Base-by-base conservation (phyloP, 2,329 filamentous ascomycete species). In the Zasmidium angulare region DNA sequence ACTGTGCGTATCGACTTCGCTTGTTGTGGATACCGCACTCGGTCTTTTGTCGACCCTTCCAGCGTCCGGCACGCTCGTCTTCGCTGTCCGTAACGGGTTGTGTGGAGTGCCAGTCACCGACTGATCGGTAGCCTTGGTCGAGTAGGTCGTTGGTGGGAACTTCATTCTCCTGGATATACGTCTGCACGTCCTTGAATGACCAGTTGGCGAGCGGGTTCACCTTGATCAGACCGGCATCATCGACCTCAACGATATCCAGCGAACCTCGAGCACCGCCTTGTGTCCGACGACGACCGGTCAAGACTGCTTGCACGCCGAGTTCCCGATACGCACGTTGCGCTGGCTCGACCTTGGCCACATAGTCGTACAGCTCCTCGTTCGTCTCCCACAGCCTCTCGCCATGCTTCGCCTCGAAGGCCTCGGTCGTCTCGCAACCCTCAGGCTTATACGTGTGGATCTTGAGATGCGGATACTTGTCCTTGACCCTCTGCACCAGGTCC, bases 1-100 rank as follows among this genome's bases (percentile, higher is more conserved):
- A 97, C 77, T 93, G 87, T 11, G 92, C 90, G 72, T 98, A 99
- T 68, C 92, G 88, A 59, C 91, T 96, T 76, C 93, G 89, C 78
- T 95, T 96, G 83, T 98, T 98, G 85, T 99, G 95, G 73, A 99
- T 98, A 50, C 95, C 95, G 76, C 95, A 99, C 81, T 99, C 95
- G 17, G 92, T 96, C 88, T 99, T 99, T 71, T 84, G 80, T 76
- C 92, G 89, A 63, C 95, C 95, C 84, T 96, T 97, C 95, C 95
- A 99, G 68, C 95, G 88, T 59, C 95, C 95, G 9, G 95, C 89
- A 53, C 95, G 89, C 85, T 99, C 95, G 71, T 98, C 95, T 78
- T 99, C 95, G 66, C 90, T 90, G 60, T 93, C 91, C 64, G 83
- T 86, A 62, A 98, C 92, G 12, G 95, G 93, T 65, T 81, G 89